Conservation (phyloP, 1,139 yeast species). For the Geotrichum cucujoidarum region DNA sequence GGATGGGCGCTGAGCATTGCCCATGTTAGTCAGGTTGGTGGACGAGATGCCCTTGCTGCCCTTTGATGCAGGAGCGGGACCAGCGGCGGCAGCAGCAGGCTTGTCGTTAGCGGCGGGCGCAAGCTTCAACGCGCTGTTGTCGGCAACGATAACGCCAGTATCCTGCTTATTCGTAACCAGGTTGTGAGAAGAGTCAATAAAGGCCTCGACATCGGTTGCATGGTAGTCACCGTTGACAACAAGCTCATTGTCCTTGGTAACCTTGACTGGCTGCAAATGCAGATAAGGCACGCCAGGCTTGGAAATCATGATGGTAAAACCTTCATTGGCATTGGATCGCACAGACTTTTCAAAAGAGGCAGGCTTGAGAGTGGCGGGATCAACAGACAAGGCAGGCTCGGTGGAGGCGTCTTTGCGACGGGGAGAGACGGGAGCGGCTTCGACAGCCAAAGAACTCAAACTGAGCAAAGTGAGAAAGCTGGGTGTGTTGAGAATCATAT, state of each 20-base stretch:
- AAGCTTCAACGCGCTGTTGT: conserved; percentile 1
- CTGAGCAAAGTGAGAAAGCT: not conserved
- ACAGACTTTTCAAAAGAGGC: not conserved
- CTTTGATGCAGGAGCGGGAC: not conserved
- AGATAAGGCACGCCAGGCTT: conserved; percentile 16
- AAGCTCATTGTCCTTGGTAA: not conserved
- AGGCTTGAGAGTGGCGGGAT: no score
- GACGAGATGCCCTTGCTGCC: not conserved
- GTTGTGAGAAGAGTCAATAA: not conserved
- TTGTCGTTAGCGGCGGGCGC: not conserved
- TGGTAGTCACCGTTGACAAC: conserved; percentile 1
- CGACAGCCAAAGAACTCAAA: not conserved
- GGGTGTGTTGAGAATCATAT: not conserved
- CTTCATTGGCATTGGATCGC: not conserved
- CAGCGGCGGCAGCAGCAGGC: not conserved
- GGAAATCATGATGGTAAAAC: conserved; percentile 4
- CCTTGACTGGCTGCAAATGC: conserved; percentile 6
- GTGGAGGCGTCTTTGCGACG: not conserved
- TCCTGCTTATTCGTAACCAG: not conserved
- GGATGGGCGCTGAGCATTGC: no score
- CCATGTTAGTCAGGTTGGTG: not conserved
- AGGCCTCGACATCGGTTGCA: not conserved
- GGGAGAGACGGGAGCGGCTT: not conserved
- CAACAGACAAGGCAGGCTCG: no score
- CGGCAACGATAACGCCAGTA: not conserved